Conservation (phyloP, 805 yeast species). For the Spathaspora sp. region DNA sequence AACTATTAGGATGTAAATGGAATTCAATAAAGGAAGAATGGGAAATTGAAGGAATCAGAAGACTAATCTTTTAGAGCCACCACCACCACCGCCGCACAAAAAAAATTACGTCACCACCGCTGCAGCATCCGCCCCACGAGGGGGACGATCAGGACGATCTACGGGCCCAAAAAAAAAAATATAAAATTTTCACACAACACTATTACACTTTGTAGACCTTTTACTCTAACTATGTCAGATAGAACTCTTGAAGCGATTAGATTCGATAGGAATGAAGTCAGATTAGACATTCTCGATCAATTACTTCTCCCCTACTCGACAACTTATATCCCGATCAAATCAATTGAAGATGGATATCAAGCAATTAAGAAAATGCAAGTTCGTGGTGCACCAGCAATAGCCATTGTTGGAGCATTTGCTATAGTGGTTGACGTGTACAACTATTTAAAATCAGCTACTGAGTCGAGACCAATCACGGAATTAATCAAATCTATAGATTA, state of each 20-base stretch:
- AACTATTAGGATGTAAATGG: conserved; percentile 67
- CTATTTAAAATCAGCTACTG: conserved; percentile 14
- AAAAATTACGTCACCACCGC: neutral
- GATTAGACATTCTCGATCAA: conserved; percentile 73
- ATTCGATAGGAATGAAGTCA: conserved; percentile 45
- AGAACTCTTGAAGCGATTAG: conserved; percentile 57
- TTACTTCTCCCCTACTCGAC: conserved; percentile 77
- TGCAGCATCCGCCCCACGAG: no score
- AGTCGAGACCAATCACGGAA: conserved; percentile 23
- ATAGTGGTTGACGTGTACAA: conserved; percentile 64
- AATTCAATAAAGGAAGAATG: conserved; percentile 56
- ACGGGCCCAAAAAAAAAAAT: neutral
- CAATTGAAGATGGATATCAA: conserved; percentile 71
- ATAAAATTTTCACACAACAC: neutral
- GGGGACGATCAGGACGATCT: no score
- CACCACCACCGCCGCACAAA: no score
- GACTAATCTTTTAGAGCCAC: conserved; percentile 54
- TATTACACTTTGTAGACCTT: neutral
- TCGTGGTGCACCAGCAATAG: conserved; percentile 98
- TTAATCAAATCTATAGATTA: conserved; percentile 54
- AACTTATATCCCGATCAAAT: conserved; percentile 55
- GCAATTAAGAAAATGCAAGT: conserved; percentile 93
- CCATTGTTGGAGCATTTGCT: conserved; percentile 87
- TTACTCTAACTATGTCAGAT: neutral
- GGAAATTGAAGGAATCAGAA: conserved; percentile 72